Conservation (phyloP, 2,329 filamentous ascomycete species). For the Fusarium udum region DNA sequence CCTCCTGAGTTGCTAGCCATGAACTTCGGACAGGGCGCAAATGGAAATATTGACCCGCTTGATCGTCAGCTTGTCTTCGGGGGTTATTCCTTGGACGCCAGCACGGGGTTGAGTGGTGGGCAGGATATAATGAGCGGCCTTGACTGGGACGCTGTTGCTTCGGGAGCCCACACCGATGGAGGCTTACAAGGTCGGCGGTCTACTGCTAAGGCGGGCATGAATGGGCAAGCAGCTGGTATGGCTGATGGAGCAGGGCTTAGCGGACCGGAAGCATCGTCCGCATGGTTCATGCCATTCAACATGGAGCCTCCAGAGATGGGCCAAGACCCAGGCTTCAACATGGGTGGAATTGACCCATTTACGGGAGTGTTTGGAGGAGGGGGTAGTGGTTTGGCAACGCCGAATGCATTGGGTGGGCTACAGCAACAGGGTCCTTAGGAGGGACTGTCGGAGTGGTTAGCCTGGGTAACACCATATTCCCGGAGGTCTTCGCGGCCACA, state of each 20-base stretch:
- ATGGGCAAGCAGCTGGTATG: conserved; percentile 40
- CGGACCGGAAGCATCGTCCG: conserved; percentile 65
- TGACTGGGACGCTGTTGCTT: conserved; percentile 56
- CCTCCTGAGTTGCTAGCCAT: conserved; percentile 64
- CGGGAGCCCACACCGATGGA: conserved; percentile 42
- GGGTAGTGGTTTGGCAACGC: conserved; percentile 50
- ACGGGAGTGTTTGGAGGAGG: conserved; percentile 58
- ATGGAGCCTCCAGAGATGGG: conserved; percentile 77
- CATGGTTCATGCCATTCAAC: conserved; percentile 95
- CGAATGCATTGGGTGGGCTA: conserved; percentile 48
- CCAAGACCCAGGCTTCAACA: conserved; percentile 56
- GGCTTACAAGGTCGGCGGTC: conserved; percentile 42
- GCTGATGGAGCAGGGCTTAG: conserved; percentile 37
- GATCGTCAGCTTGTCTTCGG: conserved; percentile 81
- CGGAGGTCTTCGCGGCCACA: conserved; percentile 9
- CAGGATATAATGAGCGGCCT: conserved; percentile 55
- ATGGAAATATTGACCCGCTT: conserved; percentile 71
- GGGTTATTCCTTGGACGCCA: conserved; percentile 69
- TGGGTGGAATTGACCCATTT: conserved; percentile 60
- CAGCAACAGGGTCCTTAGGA: conserved; percentile 45
- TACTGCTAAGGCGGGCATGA: conserved; percentile 44
- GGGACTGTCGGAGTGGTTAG: conserved; percentile 21
- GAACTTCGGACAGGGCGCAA: conserved; percentile 59
- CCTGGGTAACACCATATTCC: conserved; percentile 14
- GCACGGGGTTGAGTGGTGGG: conserved; percentile 47